Evolutionary conservation across 495 filamentous ascomycete species (phyloP).

Genomic region (Talaromyces adpressus): DNA sequence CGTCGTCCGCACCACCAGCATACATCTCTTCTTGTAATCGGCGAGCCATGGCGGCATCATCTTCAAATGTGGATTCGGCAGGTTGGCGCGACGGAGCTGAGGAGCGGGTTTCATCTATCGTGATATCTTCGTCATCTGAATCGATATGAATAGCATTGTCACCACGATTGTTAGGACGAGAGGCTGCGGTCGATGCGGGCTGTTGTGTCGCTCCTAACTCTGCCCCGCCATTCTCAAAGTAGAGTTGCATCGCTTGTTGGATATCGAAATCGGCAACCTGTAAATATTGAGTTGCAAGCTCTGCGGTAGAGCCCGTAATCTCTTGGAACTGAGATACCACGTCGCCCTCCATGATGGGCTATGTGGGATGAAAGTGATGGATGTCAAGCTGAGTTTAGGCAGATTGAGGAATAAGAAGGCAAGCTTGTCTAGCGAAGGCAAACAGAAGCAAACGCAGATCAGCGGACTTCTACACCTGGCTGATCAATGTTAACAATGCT

Average conservation of each 20-base stretch:
- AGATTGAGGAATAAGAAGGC: background rate
- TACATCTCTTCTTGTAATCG: conserved; percentile 91
- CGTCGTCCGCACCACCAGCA: conserved; percentile 51
- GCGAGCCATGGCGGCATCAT: conserved; percentile 90
- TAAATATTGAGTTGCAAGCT: conserved; percentile 71
- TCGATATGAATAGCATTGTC: conserved; percentile 63
- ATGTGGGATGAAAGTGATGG: conserved; percentile 3
- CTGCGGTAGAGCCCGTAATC: conserved; percentile 58
- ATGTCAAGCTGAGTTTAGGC: background rate
- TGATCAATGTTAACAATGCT: background rate
- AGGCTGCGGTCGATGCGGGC: conserved; percentile 31
- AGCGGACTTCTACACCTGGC: background rate
- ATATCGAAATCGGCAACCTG: conserved; percentile 73
- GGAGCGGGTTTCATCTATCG: conserved; percentile 20
- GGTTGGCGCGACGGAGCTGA: conserved; percentile 12
- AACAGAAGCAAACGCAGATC: background rate
- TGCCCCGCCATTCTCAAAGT: conserved; percentile 71
- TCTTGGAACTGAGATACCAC: conserved; percentile 44
- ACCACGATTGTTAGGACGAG: conserved; percentile 22
- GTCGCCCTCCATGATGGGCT: conserved; percentile 57
- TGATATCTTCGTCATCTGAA: conserved; percentile 51
- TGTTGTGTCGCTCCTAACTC: conserved; percentile 30
- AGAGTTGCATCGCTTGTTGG: conserved; percentile 81
- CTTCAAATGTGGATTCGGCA: conserved; percentile 46
- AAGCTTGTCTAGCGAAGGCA: background rate